These are phyloP conservation scores for Orbilia javanica DNA, from an alignment of 2,329 filamentous ascomycete species.

Conservation along the genomic window DNA sequence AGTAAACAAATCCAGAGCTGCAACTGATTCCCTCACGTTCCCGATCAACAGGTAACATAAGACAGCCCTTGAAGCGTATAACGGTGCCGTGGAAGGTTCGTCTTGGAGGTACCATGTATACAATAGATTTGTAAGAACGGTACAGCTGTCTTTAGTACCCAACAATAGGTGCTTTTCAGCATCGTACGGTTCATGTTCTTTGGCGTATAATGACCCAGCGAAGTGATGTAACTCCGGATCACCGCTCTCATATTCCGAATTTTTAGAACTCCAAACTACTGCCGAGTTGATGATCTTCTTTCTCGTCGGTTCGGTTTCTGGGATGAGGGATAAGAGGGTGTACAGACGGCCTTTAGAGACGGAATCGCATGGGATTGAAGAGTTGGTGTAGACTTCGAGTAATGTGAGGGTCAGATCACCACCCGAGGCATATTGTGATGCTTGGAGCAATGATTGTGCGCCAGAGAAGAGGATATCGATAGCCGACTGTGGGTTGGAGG, in stretches of 20 bases:
- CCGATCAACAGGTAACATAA: slow-evolving; percentile 91
- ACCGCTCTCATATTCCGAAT: slow-evolving; percentile 87
- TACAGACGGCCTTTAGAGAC: slow-evolving; percentile 73
- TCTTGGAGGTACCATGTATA: slow-evolving; percentile 94
- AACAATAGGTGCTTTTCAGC: slow-evolving; percentile 90
- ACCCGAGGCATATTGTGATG: slow-evolving; percentile 92
- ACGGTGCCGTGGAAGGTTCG: slow-evolving; percentile 85
- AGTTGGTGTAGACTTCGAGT: slow-evolving; percentile 90
- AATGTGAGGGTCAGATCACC: slow-evolving; percentile 90
- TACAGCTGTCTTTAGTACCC: slow-evolving; percentile 88
- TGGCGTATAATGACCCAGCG: slow-evolving; percentile 86
- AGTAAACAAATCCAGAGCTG: slow-evolving; percentile 81
- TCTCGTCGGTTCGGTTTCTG: slow-evolving; percentile 84
- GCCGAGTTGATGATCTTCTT: slow-evolving; percentile 93
- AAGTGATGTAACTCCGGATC: slow-evolving; percentile 96
- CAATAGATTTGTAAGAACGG: slow-evolving; percentile 83
- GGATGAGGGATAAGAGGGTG: slow-evolving; percentile 80
- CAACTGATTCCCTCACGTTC: slow-evolving; percentile 89
- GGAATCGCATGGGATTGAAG: slow-evolving; percentile 81
- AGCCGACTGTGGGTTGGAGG: slow-evolving; percentile 83
- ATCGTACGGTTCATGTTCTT: slow-evolving; percentile 84
- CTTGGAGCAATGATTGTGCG: slow-evolving; percentile 85
- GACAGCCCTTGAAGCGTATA: slow-evolving; percentile 87
- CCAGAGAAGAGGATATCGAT: slow-evolving; percentile 88
- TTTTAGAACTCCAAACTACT: slow-evolving; percentile 86